Conservation (phyloP, 371 early-diverging fungal genomes). For the Rhizopus sp. region DNA sequence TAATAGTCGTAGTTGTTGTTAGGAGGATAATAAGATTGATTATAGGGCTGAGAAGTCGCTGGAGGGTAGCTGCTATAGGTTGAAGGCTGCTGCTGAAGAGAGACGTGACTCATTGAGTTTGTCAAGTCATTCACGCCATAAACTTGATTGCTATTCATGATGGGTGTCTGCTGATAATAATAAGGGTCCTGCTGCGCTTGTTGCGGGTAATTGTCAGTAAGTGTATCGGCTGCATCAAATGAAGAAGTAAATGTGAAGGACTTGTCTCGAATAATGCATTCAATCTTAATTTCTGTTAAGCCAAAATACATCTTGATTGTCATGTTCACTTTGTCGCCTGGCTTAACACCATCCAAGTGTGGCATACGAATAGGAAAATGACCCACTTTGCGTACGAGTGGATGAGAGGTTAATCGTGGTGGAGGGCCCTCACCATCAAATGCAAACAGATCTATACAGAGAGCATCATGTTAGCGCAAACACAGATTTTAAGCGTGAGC, state of each 20-base stretch:
- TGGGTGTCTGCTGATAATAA: slow-evolving; percentile 2
- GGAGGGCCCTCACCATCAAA: slow-evolving; percentile 53
- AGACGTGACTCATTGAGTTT: slow-evolving; percentile 19
- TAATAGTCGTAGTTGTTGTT: slow-evolving; percentile 14
- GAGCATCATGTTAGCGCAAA: slow-evolving; percentile 10
- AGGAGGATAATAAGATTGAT: slow-evolving; percentile 7
- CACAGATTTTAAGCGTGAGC: slow-evolving; percentile 12
- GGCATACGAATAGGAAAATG: slow-evolving; percentile 57
- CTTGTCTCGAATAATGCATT: slow-evolving; percentile 48
- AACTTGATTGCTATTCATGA: background rate
- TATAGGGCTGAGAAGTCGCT: background rate
- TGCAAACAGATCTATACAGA: slow-evolving; percentile 42
- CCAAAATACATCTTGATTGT: slow-evolving; percentile 58
- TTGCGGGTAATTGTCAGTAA: background rate
- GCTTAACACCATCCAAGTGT: slow-evolving; percentile 37
- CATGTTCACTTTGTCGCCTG: slow-evolving; percentile 53
- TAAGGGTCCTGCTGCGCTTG: slow-evolving; percentile 1
- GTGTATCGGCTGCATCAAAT: slow-evolving; percentile 28
- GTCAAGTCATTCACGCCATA: slow-evolving; percentile 21
- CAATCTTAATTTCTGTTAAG: slow-evolving; percentile 54
- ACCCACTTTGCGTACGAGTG: slow-evolving; percentile 45
- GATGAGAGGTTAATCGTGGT: slow-evolving; percentile 48
- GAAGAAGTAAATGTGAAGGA: slow-evolving; percentile 48
- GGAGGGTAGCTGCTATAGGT: slow-evolving; percentile 7
- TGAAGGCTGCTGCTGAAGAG: slow-evolving; percentile 7